A percentile compares a stretch with the other conserved stretches of the same genome.
Conservation (phyloP, 2,329 filamentous ascomycete species). For the Fusarium scirpi region DNA sequence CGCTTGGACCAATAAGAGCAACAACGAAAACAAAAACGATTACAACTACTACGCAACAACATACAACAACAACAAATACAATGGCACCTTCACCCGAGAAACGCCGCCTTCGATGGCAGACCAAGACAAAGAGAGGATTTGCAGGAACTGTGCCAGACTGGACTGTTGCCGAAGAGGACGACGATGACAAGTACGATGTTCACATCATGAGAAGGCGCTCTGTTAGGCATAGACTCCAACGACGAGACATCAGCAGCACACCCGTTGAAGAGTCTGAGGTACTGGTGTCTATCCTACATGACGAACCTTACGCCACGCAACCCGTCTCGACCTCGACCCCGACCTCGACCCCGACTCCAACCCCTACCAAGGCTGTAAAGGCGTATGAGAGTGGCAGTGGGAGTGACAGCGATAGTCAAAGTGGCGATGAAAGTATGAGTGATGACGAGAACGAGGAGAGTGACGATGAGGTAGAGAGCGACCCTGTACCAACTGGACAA, state of each 20-base stretch:
- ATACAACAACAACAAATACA: slow-evolving; percentile 19
- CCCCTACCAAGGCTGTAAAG: background rate
- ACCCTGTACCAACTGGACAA: background rate
- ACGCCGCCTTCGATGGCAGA: slow-evolving; percentile 36
- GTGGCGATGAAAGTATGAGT: slow-evolving; percentile 11
- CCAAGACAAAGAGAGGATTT: slow-evolving; percentile 32
- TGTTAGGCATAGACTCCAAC: slow-evolving; percentile 17
- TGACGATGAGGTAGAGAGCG: background rate
- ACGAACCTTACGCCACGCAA: slow-evolving; percentile 6
- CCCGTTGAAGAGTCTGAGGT: slow-evolving; percentile 22
- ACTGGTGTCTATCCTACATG: slow-evolving; percentile 6
- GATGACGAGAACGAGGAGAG: slow-evolving; percentile 4
- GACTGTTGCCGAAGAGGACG: slow-evolving; percentile 44
- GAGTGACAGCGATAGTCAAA: slow-evolving; percentile 3
- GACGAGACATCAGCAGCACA: slow-evolving; percentile 16
- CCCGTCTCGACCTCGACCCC: background rate
- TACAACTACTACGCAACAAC: background rate
- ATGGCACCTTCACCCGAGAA: slow-evolving; percentile 34
- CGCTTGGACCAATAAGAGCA: slow-evolving; percentile 1
- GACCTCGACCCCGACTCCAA: background rate
- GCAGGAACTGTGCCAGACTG: slow-evolving; percentile 40
- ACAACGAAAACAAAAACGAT: slow-evolving; percentile 3
- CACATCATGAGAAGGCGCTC: slow-evolving; percentile 33
- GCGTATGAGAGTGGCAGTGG: background rate
- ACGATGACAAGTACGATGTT: slow-evolving; percentile 38